Evolutionary conservation across 2,329 filamentous ascomycete genomes (phyloP), one percentile per base, ranked within the genome.

Genomic region (Diaporthe eres): DNA sequence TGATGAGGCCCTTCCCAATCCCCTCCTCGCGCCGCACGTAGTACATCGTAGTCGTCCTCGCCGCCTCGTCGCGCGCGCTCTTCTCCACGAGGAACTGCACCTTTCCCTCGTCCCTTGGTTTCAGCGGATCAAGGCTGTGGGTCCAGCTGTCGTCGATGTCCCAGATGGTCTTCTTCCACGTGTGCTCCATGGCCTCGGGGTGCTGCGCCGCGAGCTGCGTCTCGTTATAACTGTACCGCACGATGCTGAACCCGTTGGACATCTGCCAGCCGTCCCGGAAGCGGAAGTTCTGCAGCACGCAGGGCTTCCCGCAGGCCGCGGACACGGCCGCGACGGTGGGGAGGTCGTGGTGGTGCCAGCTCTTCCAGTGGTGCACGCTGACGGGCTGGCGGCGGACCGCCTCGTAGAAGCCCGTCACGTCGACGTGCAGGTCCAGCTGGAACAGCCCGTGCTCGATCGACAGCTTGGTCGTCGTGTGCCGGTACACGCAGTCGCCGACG

Each of bases 301-400:
- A 86, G 19, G 75, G 55, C 25, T 85, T 82, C 2, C 85, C 85
- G 76, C 85, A 87, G 10, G 85, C 76, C 22, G 83, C 80, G 49
- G 83, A 80, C 17, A 87, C 81, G 4, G 82, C 77, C 37, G 82
- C 81, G 57, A 86, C 79, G 68, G 84, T 83, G 67, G 83, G 81
- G 77, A 87, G 82, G 78, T 78, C 76, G 70, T 73, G 67, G 37
- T 73, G 60, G 63, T 78, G 77, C 77, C 77, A 78, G 71, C 75
- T 78, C 78, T 86, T 86, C 85, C 85, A 87, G 81, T 87, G 85
- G 77, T 87, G 86, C 4, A 87, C 82, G 25, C 84, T 86, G 1
- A 87, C 80, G 5, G 86, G 85, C 19, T 82, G 81, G 9, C n/a
- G 25, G n/a, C 84, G 81, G 19, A 83, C 82, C 1, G 84, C 81